Percentiles rank a stretch among this genome's conserved stretches.
Conservation (phyloP, 2,329 filamentous ascomycete species). For the Aspergillus unguis region DNA sequence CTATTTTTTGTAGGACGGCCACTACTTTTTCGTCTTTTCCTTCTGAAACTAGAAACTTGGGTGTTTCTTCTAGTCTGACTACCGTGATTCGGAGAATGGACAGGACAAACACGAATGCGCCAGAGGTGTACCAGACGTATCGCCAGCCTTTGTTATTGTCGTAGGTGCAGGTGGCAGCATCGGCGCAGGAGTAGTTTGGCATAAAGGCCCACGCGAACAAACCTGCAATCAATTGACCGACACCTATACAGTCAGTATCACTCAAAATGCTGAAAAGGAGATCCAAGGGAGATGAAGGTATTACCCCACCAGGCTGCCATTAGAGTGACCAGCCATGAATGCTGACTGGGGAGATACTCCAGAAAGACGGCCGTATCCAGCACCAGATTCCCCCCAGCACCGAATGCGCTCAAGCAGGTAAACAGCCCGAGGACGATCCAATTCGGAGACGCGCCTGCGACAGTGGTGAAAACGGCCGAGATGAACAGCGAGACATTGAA, state of each 20-base stretch:
- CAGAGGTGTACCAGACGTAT: conserved; percentile 67
- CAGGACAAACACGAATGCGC: conserved; percentile 67
- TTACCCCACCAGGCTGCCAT: conserved; percentile 73
- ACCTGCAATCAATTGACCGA: conserved; percentile 49
- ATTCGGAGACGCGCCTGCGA: conserved; percentile 62
- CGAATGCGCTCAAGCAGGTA: conserved; percentile 24
- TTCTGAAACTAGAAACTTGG: conserved; percentile 73
- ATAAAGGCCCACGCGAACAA: conserved; percentile 70
- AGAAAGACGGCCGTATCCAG: conserved; percentile 81
- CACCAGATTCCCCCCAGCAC: conserved; percentile 69
- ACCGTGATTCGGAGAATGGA: conserved; percentile 71
- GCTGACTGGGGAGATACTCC: conserved; percentile 72
- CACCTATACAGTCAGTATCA: conserved; percentile 30
- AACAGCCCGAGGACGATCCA: conserved; percentile 51
- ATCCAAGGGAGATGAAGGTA: background rate
- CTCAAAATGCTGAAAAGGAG: background rate
- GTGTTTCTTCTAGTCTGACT: conserved; percentile 76
- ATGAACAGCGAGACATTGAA: conserved; percentile 78
- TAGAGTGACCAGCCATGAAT: conserved; percentile 68
- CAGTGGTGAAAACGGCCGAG: conserved; percentile 70
- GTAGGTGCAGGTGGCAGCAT: conserved; percentile 36
- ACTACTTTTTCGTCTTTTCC: conserved; percentile 74
- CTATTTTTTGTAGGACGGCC: conserved; percentile 54
- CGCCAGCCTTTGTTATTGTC: conserved; percentile 68
- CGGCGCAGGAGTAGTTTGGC: conserved; percentile 57